Conservation (phyloP, 2,329 filamentous ascomycete species). For the Colletotrichum sp. region DNA sequence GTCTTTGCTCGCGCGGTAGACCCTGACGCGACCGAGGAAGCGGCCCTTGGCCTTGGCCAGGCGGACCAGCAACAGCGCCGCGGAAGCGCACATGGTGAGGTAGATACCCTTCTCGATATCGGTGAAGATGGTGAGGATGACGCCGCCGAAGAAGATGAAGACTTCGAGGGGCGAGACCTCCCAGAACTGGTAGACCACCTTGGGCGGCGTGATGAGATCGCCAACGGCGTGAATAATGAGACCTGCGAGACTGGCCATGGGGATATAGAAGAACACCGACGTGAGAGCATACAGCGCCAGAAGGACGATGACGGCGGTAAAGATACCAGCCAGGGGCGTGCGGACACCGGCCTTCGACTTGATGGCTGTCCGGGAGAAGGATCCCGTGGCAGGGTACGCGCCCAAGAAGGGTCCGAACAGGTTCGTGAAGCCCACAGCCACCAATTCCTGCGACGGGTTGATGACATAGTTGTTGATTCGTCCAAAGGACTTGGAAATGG, state of each 20-base stretch:
- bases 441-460: conserved; percentile 79
- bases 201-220: conserved; percentile 76
- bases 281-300: conserved; percentile 80
- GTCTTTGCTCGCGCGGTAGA: conserved; percentile 24
- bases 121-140: conserved; percentile 60
- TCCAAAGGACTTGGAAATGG: conserved; percentile 84
- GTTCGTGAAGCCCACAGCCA: conserved; percentile 79
- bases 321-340: conserved; percentile 78
- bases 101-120: conserved; percentile 58
- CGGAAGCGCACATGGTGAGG: conserved; percentile 48
- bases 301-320: conserved; percentile 77
- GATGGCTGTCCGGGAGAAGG: conserved; percentile 74
- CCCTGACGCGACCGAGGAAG: conserved; percentile 46
- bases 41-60: conserved; percentile 51
- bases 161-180: conserved; percentile 76
- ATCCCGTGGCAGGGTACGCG: conserved; percentile 49
- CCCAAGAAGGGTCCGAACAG: conserved; percentile 78
- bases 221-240: conserved; percentile 86
- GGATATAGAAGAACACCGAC: conserved; percentile 82
- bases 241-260: conserved; percentile 71
- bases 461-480: conserved; percentile 81
- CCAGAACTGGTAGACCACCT: conserved; percentile 80
- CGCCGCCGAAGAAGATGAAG: conserved; percentile 76
- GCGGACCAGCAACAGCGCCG: conserved; percentile 47
- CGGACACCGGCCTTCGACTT: conserved; percentile 84